These are phyloP conservation scores for Suillus plorans DNA, from an alignment of 768 basidiomycete species.

Conservation along the genomic window DNA sequence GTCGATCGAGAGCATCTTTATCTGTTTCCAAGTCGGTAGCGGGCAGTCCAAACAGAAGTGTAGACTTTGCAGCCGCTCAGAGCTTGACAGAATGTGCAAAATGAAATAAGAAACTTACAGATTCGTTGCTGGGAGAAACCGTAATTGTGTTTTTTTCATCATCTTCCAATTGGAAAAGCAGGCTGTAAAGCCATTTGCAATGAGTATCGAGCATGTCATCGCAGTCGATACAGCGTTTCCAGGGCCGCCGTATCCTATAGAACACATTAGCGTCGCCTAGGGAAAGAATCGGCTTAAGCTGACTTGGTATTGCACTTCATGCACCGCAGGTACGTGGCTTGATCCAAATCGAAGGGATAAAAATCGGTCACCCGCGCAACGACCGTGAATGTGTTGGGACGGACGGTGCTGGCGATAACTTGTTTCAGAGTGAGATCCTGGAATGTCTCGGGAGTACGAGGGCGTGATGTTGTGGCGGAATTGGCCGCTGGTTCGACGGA, in stretches of 20 bases:
- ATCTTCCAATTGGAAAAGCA: conserved; percentile 55
- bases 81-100: background rate
- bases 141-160: conserved; percentile 40
- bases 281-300: conserved; percentile 15
- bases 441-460: conserved; percentile 8
- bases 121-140: conserved; percentile 51
- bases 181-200: conserved; percentile 45
- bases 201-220: conserved; percentile 52
- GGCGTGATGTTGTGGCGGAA: background rate
- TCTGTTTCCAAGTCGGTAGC: conserved; percentile 46
- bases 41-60: background rate
- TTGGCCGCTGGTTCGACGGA: background rate
- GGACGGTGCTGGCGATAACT: conserved; percentile 30
- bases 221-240: conserved; percentile 50
- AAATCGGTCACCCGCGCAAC: conserved; percentile 55
- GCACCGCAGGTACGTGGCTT: conserved; percentile 52
- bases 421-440: conserved; percentile 36
- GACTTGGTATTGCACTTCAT: conserved; percentile 52
- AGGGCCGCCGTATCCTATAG: conserved; percentile 43
- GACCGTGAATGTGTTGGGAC: conserved; percentile 42
- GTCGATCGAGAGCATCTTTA: conserved; percentile 31
- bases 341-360: conserved; percentile 48
- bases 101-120: conserved; percentile 25
- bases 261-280: background rate
- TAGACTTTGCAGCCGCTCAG: background rate